Evolutionary conservation across 2,329 filamentous ascomycete species (phyloP), one percentile per base, ranked within the genome.

Genomic region (Cryphonectria naterciae): DNA sequence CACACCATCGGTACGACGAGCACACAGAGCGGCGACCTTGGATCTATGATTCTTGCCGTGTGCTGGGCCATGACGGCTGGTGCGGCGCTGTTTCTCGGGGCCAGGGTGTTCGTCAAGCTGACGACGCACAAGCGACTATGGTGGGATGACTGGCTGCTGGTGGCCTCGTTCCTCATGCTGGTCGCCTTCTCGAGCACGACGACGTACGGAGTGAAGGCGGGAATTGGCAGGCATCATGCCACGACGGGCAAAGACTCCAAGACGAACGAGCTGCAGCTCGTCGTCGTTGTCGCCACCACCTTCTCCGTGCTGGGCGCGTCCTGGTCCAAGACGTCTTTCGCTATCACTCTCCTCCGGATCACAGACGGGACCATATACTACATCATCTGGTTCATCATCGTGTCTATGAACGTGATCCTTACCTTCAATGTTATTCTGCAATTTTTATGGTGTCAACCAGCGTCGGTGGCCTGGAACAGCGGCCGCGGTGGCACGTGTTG

Each of bases 301-400:
- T 75, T 77, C 67, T 78, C 77, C 19, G 75, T 80, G 64, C 70
- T 78, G 22, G 77, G 77, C 0, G 78, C 80, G 17, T 75, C 76
- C 1, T 76, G 76, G 72, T 80, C 79, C 74, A 83, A 83, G 74
- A 81, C 80, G 0, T 81, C 80, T 1, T 81, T 82, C 68, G 80
- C 76, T 13, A 72, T 81, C 28, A 81, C 79, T 7, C 75, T 82
- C 54, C 76, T 81, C 39, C 76, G 79, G 7, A 74, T 81, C 63
- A 76, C 77, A 28, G 73, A 70, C 46, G 75, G 77, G 37, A 75
- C 76, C 73, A 69, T 76, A n/a, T 76, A 74, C 52, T 72, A 64
- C 62, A 71, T 77, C 41, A 69, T 80, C 60, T 80, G 78, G 76
- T 77, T 76, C 37, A 74, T 79, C 6, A 76, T 81, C 37, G 64